These are phyloP conservation scores for Suillus decipiens DNA, from an alignment of 768 basidiomycete genomes.

Conservation along the genomic window DNA sequence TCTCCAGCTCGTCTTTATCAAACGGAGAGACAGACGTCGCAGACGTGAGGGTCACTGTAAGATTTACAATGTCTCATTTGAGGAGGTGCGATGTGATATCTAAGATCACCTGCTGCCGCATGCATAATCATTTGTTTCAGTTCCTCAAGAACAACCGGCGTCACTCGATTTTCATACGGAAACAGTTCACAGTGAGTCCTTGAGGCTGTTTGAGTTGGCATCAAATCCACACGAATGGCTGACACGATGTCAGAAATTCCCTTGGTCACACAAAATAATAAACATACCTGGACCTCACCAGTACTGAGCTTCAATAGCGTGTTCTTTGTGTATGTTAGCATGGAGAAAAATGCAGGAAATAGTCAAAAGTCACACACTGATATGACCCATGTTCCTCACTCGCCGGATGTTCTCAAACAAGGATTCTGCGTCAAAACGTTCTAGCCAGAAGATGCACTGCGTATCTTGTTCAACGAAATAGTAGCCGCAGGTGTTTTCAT, in stretches of 20 bases:
- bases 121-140: constrained; percentile 5
- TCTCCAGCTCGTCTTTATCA: constrained; percentile 35
- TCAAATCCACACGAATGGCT: neutral
- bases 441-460: constrained; percentile 49
- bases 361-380: constrained; percentile 35
- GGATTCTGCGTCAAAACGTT: constrained; percentile 34
- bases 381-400: constrained; percentile 36
- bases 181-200: constrained; percentile 9
- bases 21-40: constrained; percentile 40
- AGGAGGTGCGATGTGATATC: constrained; percentile 7
- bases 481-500: constrained; percentile 33
- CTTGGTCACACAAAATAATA: neutral
- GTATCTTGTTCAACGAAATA: constrained; percentile 47
- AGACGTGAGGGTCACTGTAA: constrained; percentile 41
- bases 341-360: neutral
- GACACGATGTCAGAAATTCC: neutral
- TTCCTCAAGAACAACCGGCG: neutral
- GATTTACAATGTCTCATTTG: constrained; percentile 6
- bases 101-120: constrained; percentile 23
- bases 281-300: constrained; percentile 18
- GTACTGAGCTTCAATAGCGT: constrained; percentile 22
- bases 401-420: constrained; percentile 40
- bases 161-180: constrained; percentile 3
- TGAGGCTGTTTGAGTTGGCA: neutral
- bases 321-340: constrained; percentile 14